A percentile compares a stretch with the other conserved stretches of the same genome.
Evolutionary conservation across 352 stramenopile genomes (phyloP).

Genomic region (Phytophthora melonis): DNA sequence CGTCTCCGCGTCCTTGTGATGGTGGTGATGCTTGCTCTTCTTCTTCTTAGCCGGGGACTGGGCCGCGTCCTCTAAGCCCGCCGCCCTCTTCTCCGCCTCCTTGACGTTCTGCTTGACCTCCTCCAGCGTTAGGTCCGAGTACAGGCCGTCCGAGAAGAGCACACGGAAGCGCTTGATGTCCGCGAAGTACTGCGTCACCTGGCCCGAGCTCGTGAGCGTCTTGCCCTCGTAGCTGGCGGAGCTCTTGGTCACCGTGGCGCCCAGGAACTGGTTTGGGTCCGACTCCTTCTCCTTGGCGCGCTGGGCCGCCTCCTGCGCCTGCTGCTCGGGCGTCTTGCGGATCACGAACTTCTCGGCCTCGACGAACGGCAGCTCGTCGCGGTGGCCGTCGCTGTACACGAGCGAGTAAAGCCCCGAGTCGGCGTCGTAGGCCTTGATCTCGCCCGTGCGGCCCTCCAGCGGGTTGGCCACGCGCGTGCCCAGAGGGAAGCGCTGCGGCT

Average conservation of each 20-base stretch:
- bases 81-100: conserved; percentile 28
- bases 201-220: conserved; percentile 44
- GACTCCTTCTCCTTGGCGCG: not conserved
- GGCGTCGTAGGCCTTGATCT: conserved; percentile 54
- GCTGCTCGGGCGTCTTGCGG: conserved; percentile 10
- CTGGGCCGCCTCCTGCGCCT: conserved; percentile 6
- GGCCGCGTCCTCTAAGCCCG: conserved; percentile 7
- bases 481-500: conserved; percentile 51
- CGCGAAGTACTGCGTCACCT: conserved; percentile 59
- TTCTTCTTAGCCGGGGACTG: conserved; percentile 21
- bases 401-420: conserved; percentile 57
- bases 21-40: conserved; percentile 33
- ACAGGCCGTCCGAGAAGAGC: conserved; percentile 52
- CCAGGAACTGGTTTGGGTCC: conserved; percentile 59
- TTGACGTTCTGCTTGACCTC: conserved; percentile 40
- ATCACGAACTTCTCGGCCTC: conserved; percentile 56
- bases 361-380: conserved; percentile 42
- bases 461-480: conserved; percentile 68
- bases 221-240: conserved; percentile 62
- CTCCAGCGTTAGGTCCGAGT: conserved; percentile 54
- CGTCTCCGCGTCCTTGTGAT: conserved; percentile 24
- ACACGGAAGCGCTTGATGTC: conserved; percentile 57
- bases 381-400: conserved; percentile 61
- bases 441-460: conserved; percentile 66
- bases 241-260: conserved; percentile 48